A percentile compares a stretch with the other conserved stretches of the same genome.
These are phyloP conservation scores for Globisporangium takayamanum DNA, from an alignment of 352 stramenopile genomes.

Conservation along the genomic window DNA sequence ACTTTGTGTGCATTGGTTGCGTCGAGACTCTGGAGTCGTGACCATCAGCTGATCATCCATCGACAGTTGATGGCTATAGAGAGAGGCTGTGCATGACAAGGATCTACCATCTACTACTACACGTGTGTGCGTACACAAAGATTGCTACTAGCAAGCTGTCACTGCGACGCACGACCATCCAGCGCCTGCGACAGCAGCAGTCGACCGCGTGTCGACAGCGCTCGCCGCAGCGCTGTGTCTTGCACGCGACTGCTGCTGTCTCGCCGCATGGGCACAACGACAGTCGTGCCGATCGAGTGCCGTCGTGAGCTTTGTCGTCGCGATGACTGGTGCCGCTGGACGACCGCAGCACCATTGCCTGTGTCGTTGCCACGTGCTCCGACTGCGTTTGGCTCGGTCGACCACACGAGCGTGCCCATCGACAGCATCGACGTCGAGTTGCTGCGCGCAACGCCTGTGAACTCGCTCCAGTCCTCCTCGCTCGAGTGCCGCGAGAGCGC, in stretches of 20 bases:
- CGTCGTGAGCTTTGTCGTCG: conserved; percentile 9
- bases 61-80: too few species aligned
- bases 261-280: conserved; percentile 1
- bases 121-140: too few species aligned
- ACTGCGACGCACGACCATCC: conserved; percentile 1
- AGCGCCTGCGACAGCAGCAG: conserved; percentile 20
- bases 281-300: conserved; percentile 8
- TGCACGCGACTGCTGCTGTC: not conserved
- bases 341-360: not conserved
- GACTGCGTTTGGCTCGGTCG: not conserved
- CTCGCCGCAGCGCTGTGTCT: conserved; percentile 8
- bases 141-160: too few species aligned
- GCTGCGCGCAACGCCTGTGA: conserved; percentile 13
- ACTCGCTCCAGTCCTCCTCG: conserved; percentile 13
- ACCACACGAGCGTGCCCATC: conserved; percentile 9
- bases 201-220: conserved; percentile 17
- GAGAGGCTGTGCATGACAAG: too few species aligned
- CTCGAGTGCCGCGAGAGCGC: conserved; percentile 9
- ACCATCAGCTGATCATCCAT: too few species aligned
- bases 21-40: too few species aligned
- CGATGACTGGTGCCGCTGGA: not conserved
- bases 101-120: too few species aligned
- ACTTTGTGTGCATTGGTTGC: too few species aligned
- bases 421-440: conserved; percentile 11
- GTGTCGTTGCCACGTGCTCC: not conserved